Conservation (phyloP, 805 yeast species). For the Metschnikowia noctiluminum region DNA sequence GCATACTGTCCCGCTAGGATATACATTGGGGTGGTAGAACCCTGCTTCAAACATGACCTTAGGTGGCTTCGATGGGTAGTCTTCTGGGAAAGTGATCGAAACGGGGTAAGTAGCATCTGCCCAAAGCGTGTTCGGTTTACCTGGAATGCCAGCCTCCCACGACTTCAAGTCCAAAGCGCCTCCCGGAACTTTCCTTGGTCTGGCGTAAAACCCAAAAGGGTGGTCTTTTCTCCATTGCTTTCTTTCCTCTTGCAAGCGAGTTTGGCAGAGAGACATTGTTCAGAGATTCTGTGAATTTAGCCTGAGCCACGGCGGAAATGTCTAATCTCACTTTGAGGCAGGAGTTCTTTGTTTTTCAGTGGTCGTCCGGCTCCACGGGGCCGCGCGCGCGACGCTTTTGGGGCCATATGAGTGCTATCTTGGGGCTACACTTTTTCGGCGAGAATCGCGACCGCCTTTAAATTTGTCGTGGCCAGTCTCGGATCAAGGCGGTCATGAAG, state of each 20-base stretch:
- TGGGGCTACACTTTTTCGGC: too few species aligned
- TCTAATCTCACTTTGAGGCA: not conserved
- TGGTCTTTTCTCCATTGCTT: slow-evolving; percentile 98
- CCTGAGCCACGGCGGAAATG: slow-evolving; percentile 2
- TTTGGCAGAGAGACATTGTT: slow-evolving; percentile 58
- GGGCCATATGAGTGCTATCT: not conserved
- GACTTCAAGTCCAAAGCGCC: slow-evolving; percentile 80
- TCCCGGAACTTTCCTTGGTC: slow-evolving; percentile 74
- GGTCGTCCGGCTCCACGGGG: not conserved
- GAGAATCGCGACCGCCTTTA: too few species aligned
- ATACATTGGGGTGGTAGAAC: slow-evolving; percentile 95
- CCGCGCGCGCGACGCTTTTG: slow-evolving; percentile 1
- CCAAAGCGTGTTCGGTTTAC: slow-evolving; percentile 84
- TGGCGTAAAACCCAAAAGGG: slow-evolving; percentile 96
- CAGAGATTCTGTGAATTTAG: not conserved
- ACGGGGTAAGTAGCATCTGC: slow-evolving; percentile 86
- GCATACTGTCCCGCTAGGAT: slow-evolving; percentile 97
- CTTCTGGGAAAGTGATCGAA: slow-evolving; percentile 78
- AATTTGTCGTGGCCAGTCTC: too few species aligned
- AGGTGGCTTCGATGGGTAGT: slow-evolving; percentile 96
- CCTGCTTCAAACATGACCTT: slow-evolving; percentile 85
- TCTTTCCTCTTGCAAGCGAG: slow-evolving; percentile 90
- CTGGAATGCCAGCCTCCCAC: slow-evolving; percentile 97
- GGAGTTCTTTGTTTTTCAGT: slow-evolving; percentile 1
- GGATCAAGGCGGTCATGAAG: too few species aligned